phyloP scores from a whole-genome alignment of 2,329 filamentous ascomycete species.

The Trichophyton mentagrophytes region DNA sequence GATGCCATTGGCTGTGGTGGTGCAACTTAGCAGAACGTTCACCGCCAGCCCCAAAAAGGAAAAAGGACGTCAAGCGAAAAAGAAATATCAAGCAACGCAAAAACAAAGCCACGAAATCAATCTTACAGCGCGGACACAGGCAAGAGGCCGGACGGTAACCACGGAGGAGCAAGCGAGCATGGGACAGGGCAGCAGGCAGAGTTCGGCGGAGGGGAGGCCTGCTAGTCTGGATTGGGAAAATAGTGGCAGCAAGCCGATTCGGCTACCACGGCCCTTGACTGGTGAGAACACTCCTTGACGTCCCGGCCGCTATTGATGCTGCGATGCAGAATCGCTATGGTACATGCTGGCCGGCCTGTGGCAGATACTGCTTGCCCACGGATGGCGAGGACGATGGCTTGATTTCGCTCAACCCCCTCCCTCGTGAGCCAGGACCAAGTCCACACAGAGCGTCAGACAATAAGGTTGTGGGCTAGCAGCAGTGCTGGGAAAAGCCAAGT shows the following conservation, averaged over 20 bases:
- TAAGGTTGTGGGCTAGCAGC: neutral
- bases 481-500: conserved; percentile 2
- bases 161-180: neutral
- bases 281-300: neutral
- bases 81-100: neutral
- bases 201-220: neutral
- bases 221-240: neutral
- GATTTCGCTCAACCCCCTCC: neutral
- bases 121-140: neutral
- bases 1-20: neutral
- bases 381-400: neutral
- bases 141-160: neutral
- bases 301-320: neutral
- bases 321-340: neutral
- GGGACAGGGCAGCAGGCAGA: conserved; percentile 1
- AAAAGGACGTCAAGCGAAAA: conserved; percentile 1
- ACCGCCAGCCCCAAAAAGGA: conserved; percentile 4
- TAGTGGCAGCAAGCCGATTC: neutral
- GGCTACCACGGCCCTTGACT: neutral
- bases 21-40: neutral
- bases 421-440: neutral
- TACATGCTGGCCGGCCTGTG: neutral
- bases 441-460: neutral
- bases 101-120: neutral
- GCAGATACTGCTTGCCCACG: neutral